Base-by-base conservation (phyloP, 2,329 filamentous ascomycete species). In the Fusarium pseudograminearum region DNA sequence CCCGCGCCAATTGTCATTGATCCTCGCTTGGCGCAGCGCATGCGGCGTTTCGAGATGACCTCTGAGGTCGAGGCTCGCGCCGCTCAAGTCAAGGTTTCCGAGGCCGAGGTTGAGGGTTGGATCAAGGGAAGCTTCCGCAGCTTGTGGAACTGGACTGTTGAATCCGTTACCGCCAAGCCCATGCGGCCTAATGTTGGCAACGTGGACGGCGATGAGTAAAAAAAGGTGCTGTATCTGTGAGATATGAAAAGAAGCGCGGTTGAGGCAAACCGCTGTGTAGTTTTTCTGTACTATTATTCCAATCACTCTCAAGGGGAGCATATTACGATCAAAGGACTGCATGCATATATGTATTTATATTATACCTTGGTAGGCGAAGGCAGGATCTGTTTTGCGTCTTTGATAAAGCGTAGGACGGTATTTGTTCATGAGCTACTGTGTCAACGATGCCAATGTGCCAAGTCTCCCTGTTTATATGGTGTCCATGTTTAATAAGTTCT, bases 31-130 rank as follows among this genome's bases (percentile, higher is more conserved):
- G 87, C 87, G 7, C 85, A 85, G 74, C 89, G 93, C 55, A 98
- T 98, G 95, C 86, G 91, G 59, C 88, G 87, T 55, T 97, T 96
- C 74, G 86, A 91, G 76, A 81, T 97, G 26, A 82, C 80, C 15
- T 81, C 87, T 0, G 91, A 92, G 61, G 90, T 94, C 36, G 92
- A 94, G 78, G 87, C 86, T 36, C 86, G 89, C 59, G 90, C 90
- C 1, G 83, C 84, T 46, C 81, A 82, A 59, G 88, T 94, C 56
- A 83, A 84, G 30, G 85, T 91, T 16, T 87, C 89, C 0, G 86
- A 90, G 78, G 89, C 90, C 73, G 90, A 92, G 76, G 80, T 93
- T 64, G 88, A 92, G 78, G 91, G 90, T 20, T 90, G 89, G 84
- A 85, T 89, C 73, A 91, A 90, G 81, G 86, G 88, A 31, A 83